A percentile compares a stretch with the other conserved stretches of the same genome.
These are phyloP conservation scores for Daldinia concentrica DNA, from an alignment of 495 filamentous ascomycete species.

Conservation along the genomic window DNA sequence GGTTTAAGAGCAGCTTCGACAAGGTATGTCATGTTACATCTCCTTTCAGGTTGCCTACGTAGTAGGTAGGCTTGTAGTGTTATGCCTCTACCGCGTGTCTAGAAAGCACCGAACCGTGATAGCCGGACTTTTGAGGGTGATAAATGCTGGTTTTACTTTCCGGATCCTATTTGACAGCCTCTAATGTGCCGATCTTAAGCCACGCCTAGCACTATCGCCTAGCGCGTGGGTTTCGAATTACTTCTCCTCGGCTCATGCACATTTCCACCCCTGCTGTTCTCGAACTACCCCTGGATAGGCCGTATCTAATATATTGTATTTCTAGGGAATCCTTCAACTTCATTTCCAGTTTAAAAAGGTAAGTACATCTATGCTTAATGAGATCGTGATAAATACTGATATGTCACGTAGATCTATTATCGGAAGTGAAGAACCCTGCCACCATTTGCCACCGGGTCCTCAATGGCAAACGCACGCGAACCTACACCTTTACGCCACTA, in stretches of 20 bases:
- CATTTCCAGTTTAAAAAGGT: conserved; percentile 98
- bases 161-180: conserved; percentile 13
- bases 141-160: conserved; percentile 3
- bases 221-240: conserved; percentile 28
- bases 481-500: neutral
- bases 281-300: conserved; percentile 15
- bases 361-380: conserved; percentile 15
- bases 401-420: conserved; percentile 67
- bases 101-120: neutral
- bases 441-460: conserved; percentile 18
- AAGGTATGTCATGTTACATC: conserved; percentile 71
- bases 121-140: conserved; percentile 1
- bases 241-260: conserved; percentile 18
- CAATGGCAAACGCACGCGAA: conserved; percentile 4
- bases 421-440: conserved; percentile 61
- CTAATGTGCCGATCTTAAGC: conserved; percentile 31
- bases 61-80: neutral
- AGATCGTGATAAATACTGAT: conserved; percentile 49
- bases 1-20: conserved; percentile 96
- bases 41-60: neutral
- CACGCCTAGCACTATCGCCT: conserved; percentile 27
- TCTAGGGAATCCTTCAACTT: conserved; percentile 90
- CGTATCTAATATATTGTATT: conserved; percentile 40
- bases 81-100: conserved; percentile 13
- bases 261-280: conserved; percentile 21